Evolutionary conservation across 208 protist genomes (phyloP), one percentile per base, ranked within the genome.

Genomic region (Strigomonas culicis): DNA sequence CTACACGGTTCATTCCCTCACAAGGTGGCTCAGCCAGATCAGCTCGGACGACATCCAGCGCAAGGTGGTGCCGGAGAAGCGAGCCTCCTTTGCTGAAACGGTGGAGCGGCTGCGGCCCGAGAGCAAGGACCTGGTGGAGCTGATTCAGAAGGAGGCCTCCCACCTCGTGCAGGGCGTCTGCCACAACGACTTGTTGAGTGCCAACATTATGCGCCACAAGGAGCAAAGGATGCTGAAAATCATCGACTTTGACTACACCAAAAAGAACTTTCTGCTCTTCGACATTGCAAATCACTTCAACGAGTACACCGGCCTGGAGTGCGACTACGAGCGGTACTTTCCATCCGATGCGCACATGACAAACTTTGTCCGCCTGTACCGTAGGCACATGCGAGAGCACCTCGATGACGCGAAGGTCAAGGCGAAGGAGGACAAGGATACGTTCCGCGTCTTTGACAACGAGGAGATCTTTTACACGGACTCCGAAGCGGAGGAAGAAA

Each of bases 211-310:
- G 87, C 82, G 86, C 8, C 74, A 91, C 66, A 69, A 27, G 30
- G 53, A 21, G 24, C 82, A 56, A 28, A 68, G 80, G 6, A 60
- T 69, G 13, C 66, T 95, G n/a, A 81, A 77, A 44, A 83, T 97
- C 52, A 98, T 98, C 70, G 94, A 98, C 76, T 98, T 95, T 70
- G 94, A 98, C 62, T 98, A 98, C 75, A 82, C 79, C 0, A 84
- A 80, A 55, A 79, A 88, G 11, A 89, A 95, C 70, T 97, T 84
- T 60, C 64, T 93, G 57, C 60, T 92, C 0, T 98, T 93, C 67
- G 94, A 98, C 58, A 68, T 95, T 39, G 94, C 85, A 3, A 98
- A 98, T 68, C 89, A 97, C 77, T 95, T 98, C 60, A 90, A 92
- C 70, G 94, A 98, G 71, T 95, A 95, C 77, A 75, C 80, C 1